phyloP scores from a whole-genome alignment of 805 yeast genomes.

The Yamadazyma scolyti region DNA sequence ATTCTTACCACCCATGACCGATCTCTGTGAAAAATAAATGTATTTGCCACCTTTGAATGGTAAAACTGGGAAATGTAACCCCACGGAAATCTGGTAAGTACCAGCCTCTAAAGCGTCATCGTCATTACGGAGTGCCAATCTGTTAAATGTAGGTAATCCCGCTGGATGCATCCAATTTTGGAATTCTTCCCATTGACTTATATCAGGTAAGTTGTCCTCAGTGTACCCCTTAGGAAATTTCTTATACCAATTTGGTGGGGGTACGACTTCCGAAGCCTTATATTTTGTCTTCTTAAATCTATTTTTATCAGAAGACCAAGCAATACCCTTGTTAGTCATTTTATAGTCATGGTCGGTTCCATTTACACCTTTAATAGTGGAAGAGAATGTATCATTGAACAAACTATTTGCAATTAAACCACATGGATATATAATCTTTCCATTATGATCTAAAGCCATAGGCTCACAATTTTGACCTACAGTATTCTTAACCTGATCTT shows the following conservation, averaged over 20 bases:
- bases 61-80: conserved; percentile 75
- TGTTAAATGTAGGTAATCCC: conserved; percentile 39
- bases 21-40: conserved; percentile 64
- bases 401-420: conserved; percentile 79
- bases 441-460: conserved; percentile 31
- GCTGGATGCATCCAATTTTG: conserved; percentile 47
- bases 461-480: conserved; percentile 46
- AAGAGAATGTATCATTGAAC: conserved; percentile 65
- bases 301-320: conserved; percentile 36
- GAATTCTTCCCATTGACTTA: conserved; percentile 40
- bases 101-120: conserved; percentile 53
- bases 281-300: conserved; percentile 41
- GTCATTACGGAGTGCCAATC: conserved; percentile 59
- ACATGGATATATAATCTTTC: conserved; percentile 69
- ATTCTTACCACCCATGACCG: conserved; percentile 75
- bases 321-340: conserved; percentile 37
- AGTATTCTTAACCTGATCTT: conserved; percentile 30
- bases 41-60: conserved; percentile 66
- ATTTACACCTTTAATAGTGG: conserved; percentile 33
- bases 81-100: conserved; percentile 59
- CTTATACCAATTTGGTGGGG: conserved; percentile 46
- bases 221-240: conserved; percentile 41
- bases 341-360: conserved; percentile 28
- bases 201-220: conserved; percentile 40
- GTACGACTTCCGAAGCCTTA: conserved; percentile 32